phyloP scores from a whole-genome alignment of 306 rosid species.

The Begonia loranthoides region DNA sequence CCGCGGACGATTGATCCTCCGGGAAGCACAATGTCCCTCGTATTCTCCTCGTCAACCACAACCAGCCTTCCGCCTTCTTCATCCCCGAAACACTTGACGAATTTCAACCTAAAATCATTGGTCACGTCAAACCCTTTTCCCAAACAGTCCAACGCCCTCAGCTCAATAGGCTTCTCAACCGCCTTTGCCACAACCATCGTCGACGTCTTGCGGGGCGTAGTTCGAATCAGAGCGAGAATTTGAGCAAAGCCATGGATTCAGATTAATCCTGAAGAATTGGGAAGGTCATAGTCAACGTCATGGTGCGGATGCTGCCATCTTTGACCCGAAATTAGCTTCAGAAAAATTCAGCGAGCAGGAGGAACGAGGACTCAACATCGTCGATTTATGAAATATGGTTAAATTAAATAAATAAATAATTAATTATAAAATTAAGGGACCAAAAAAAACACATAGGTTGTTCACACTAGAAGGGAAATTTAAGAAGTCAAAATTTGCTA shows the following conservation, averaged over 20 bases:
- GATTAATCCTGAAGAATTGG: not conserved
- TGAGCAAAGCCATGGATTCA: too few species aligned
- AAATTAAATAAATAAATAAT: too few species aligned
- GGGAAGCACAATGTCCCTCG: slow-evolving; percentile 73
- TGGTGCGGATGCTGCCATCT: not conserved
- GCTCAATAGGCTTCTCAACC: slow-evolving; percentile 27
- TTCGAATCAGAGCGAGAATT: too few species aligned
- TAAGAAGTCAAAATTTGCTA: too few species aligned
- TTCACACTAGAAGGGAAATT: too few species aligned
- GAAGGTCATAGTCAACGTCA: not conserved
- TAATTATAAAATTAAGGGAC: too few species aligned
- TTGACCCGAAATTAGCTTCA: not conserved
- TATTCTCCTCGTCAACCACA: slow-evolving; percentile 46
- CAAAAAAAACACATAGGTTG: too few species aligned
- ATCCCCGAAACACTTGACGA: slow-evolving; percentile 41
- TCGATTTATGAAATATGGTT: too few species aligned
- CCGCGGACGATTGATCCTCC: slow-evolving; percentile 43
- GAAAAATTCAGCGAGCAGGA: too few species aligned
- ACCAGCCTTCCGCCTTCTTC: slow-evolving; percentile 42
- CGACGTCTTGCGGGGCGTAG: not conserved
- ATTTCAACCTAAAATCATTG: slow-evolving; percentile 71
- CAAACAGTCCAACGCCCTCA: slow-evolving; percentile 57
- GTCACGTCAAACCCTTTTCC: slow-evolving; percentile 88
- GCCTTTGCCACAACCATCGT: slow-evolving; percentile 22
- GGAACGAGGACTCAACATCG: too few species aligned